phyloP scores from a whole-genome alignment of 2,329 filamentous ascomycete species.

The Purpureocillium takamizusanense region DNA sequence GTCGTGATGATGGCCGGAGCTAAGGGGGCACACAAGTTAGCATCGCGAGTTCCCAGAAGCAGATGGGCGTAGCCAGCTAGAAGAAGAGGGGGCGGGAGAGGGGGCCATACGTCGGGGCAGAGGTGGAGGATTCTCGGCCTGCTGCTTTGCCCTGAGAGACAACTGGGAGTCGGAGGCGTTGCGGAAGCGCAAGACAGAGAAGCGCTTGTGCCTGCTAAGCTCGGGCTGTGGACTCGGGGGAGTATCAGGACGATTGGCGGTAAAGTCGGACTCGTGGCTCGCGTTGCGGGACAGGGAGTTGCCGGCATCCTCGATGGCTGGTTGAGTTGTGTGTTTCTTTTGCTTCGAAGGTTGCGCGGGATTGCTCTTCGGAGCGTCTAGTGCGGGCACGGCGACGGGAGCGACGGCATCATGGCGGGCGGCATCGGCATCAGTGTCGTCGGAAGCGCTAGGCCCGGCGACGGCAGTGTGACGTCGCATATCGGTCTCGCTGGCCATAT shows the following conservation, averaged over 20 bases:
- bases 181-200: conserved; percentile 71
- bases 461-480: conserved; percentile 43
- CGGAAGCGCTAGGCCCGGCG: conserved; percentile 18
- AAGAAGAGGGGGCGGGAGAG: conserved; percentile 4
- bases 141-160: conserved; percentile 64
- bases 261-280: conserved; percentile 13
- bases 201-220: conserved; percentile 48
- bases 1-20: conserved; percentile 81
- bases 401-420: not conserved
- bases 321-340: not conserved
- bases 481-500: conserved; percentile 49
- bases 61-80: not conserved
- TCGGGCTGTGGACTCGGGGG: conserved; percentile 42
- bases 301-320: conserved; percentile 3
- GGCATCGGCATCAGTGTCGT: not conserved
- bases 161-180: conserved; percentile 92
- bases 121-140: conserved; percentile 47
- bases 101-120: conserved; percentile 45
- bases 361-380: not conserved
- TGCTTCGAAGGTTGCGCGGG: conserved; percentile 4
- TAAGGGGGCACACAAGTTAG: too few species aligned
- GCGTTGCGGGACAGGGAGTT: conserved; percentile 11
- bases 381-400: not conserved
- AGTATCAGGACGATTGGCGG: conserved; percentile 29
- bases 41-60: too few species aligned